Evolutionary conservation across 2,329 filamentous ascomycete genomes (phyloP), one percentile per base, ranked within the genome.

Genomic region (Aspergillus ochraceoroseus): DNA sequence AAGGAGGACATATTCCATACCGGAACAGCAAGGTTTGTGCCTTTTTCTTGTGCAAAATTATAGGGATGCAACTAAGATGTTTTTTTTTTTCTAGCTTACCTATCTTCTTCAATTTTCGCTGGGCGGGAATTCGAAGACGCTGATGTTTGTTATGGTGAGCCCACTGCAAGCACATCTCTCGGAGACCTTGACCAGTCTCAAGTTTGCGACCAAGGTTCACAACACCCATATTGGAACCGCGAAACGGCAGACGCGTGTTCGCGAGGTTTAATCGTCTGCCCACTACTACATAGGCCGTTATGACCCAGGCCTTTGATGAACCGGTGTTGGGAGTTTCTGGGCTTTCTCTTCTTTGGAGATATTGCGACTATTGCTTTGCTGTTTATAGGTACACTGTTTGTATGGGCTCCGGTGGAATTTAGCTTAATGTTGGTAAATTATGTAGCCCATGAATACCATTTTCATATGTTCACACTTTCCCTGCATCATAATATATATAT

Each of bases 91-190:
- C 9, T 41, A 84, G 77, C 75, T 98, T 51, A 98, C 92, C 6
- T 94, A 95, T 59, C 75, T 98, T 32, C 76, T 98, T 25, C 87
- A 96, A 77, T 94, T 92, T 60, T 95, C 87, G 2, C 73, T 98
- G 5, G 90, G 92, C 3, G 92, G 92, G 11, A 95, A 95, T 64
- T 92, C 85, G 54, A 94, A 95, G 70, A 98, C 92, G 0, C 82
- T 98, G 56, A 98, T 98, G 92, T 95, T 98, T 64, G 87, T 96
- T 62, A 96, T 96, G 89, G 85, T 95, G 41, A 92, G 85, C 54
- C 92, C 92, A 22, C 71, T 96, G 44, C 86, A 94, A 69, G 85
- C 82, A 4, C 92, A 96, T 69, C 72, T 95, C 50, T 85, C 83
- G 57, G 92, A 98, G 73, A 95, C 89, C 2, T 72, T 95, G 61